These are phyloP conservation scores for Claviceps lovelessii DNA, from an alignment of 2,329 filamentous ascomycete genomes.

Conservation along the genomic window DNA sequence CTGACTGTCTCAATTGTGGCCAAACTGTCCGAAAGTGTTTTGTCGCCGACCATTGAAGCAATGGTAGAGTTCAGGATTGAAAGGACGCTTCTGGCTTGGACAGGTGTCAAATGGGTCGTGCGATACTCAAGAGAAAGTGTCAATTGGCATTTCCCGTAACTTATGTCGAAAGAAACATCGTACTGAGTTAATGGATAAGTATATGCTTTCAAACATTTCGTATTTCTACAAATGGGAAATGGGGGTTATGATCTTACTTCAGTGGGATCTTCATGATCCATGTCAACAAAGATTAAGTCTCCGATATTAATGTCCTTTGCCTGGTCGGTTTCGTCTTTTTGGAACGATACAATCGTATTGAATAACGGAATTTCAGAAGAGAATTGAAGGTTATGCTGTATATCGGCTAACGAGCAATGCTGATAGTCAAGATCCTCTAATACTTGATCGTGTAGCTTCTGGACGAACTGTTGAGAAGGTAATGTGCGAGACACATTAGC, in stretches of 20 bases:
- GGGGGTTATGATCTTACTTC: neutral
- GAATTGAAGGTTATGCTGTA: constrained; percentile 21
- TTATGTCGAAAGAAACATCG: neutral
- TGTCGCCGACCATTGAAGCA: neutral
- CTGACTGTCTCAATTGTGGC: neutral
- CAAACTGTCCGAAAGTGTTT: neutral
- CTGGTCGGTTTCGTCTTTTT: constrained; percentile 7
- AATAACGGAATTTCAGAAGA: constrained; percentile 11
- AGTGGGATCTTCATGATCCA: constrained; percentile 2
- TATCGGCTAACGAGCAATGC: constrained; percentile 32
- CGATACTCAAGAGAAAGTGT: neutral
- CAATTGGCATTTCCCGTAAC: constrained; percentile 1
- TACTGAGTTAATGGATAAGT: neutral
- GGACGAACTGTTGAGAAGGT: constrained; percentile 20
- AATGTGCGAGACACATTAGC: constrained; percentile 11
- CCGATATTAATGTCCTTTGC: neutral
- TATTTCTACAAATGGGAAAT: neutral
- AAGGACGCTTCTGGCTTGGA: neutral
- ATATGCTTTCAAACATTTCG: neutral
- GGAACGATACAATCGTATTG: constrained; percentile 20
- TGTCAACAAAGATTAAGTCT: neutral
- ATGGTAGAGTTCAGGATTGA: neutral
- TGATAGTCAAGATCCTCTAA: constrained; percentile 30
- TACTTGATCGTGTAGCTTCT: constrained; percentile 27
- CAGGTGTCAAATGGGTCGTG: neutral